Conservation (phyloP, 1,284 basidiomycete genomes). For the Apiotrichum akiyoshidainum region DNA sequence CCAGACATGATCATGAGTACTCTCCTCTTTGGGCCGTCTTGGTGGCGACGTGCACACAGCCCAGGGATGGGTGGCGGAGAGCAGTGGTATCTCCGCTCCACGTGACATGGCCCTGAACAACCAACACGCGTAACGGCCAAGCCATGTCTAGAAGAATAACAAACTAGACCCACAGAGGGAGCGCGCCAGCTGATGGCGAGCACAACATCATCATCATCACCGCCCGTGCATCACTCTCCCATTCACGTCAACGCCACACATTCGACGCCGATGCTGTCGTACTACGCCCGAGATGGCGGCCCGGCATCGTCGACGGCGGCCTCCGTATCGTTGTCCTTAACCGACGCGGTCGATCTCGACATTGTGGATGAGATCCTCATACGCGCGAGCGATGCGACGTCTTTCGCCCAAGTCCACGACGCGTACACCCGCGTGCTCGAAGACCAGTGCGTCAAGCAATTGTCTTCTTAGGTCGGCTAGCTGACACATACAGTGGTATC, state of each 20-base stretch:
- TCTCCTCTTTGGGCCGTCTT: no score
- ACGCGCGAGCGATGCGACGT: constrained; percentile 36
- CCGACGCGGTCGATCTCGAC: constrained; percentile 40
- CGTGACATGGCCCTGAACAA: no score
- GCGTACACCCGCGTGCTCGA: constrained; percentile 39
- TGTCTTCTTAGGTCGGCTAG: neutral
- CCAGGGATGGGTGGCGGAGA: no score
- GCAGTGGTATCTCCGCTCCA: no score
- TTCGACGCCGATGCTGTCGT: constrained; percentile 18
- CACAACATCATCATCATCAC: constrained; percentile 1
- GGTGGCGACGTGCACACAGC: no score
- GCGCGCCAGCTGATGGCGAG: neutral
- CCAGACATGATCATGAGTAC: no score
- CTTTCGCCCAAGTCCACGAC: constrained; percentile 39
- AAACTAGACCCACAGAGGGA: no score
- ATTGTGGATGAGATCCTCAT: constrained; percentile 43
- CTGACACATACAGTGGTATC: constrained; percentile 34
- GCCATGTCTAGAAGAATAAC: neutral
- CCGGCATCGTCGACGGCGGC: constrained; percentile 1
- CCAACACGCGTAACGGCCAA: no score
- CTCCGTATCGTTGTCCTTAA: constrained; percentile 29
- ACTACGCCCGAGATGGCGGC: constrained; percentile 21
- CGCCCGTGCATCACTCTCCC: neutral
- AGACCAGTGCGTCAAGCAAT: constrained; percentile 28
- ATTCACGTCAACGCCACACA: neutral